Percentiles rank a stretch among this genome's conserved stretches.
Evolutionary conservation across 352 stramenopile genomes (phyloP).

Genomic region (Phytophthora foliorum): DNA sequence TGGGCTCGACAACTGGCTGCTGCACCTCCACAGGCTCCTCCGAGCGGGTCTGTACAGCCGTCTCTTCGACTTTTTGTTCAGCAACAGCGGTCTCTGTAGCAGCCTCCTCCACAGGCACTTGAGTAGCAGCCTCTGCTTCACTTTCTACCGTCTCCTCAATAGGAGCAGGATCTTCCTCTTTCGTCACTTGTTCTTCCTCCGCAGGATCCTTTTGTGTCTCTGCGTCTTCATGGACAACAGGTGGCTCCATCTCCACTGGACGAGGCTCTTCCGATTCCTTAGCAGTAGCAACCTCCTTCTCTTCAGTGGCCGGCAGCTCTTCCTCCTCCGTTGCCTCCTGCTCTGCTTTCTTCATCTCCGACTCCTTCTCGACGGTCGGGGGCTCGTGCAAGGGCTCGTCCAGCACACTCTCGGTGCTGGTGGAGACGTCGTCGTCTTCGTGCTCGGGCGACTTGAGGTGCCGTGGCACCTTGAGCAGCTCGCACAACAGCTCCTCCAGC

Average conservation of each 20-base stretch:
- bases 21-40: slow-evolving; percentile 8
- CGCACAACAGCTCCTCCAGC: slow-evolving; percentile 56
- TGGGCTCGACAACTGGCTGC: slow-evolving; percentile 14
- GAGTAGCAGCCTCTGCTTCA: not conserved
- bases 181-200: slow-evolving; percentile 11
- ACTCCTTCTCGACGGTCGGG: slow-evolving; percentile 10
- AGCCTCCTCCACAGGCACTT: not conserved
- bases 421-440: slow-evolving; percentile 45
- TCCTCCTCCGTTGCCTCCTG: not conserved
- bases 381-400: slow-evolving; percentile 40
- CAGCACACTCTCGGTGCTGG: slow-evolving; percentile 46
- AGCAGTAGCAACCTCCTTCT: slow-evolving; percentile 18
- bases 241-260: slow-evolving; percentile 6
- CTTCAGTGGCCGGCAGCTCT: slow-evolving; percentile 3
- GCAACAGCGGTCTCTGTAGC: not conserved
- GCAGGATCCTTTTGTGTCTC: slow-evolving; percentile 18
- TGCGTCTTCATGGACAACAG: slow-evolving; percentile 20
- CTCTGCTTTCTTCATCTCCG: slow-evolving; percentile 1
- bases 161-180: slow-evolving; percentile 16
- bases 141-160: slow-evolving; percentile 9
- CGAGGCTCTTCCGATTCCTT: slow-evolving; percentile 17
- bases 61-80: slow-evolving; percentile 6
- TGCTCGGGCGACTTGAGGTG: slow-evolving; percentile 40
- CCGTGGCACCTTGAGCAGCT: slow-evolving; percentile 64
- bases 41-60: not conserved